Conservation (phyloP, 2,329 filamentous ascomycete species). For the Sclerotinia glacialis region DNA sequence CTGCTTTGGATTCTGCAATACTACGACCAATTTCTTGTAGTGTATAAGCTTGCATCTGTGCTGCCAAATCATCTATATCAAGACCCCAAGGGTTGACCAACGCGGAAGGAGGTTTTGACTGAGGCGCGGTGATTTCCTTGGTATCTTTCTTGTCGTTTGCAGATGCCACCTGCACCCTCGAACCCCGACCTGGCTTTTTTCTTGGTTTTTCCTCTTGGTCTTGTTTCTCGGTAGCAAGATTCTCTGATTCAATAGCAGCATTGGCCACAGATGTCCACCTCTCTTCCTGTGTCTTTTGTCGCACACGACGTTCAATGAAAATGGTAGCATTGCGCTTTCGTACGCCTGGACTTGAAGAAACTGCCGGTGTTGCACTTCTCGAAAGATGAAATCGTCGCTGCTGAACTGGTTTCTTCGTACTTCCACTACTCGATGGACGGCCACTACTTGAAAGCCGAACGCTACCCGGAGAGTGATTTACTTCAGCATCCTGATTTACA, state of each 20-base stretch:
- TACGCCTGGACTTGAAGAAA: conserved; percentile 18
- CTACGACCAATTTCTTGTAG: conserved; percentile 52
- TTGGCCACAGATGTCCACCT: conserved; percentile 4
- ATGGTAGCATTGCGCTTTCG: conserved; percentile 44
- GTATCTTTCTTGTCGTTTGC: not conserved
- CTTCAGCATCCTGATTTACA: not conserved
- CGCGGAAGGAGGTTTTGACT: conserved; percentile 19
- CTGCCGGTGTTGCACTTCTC: conserved; percentile 40
- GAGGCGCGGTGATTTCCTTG: conserved; percentile 1
- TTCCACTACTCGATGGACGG: not conserved
- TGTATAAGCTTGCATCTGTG: conserved; percentile 58
- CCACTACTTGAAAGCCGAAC: not conserved
- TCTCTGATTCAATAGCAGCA: not conserved
- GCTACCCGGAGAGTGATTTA: not conserved
- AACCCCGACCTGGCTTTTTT: conserved; percentile 35
- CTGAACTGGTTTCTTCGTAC: conserved; percentile 29
- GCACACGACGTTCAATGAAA: conserved; percentile 54
- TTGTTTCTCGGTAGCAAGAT: conserved; percentile 3
- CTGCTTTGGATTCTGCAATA: conserved; percentile 29
- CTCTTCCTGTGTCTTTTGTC: conserved; percentile 27
- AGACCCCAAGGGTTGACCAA: conserved; percentile 42
- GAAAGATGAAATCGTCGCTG: conserved; percentile 57
- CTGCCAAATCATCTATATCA: conserved; percentile 46
- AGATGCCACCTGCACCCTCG: conserved; percentile 23
- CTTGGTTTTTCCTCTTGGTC: conserved; percentile 23